These are phyloP conservation scores for Boletus rex-veris DNA, from an alignment of 768 basidiomycete genomes.

Conservation along the genomic window DNA sequence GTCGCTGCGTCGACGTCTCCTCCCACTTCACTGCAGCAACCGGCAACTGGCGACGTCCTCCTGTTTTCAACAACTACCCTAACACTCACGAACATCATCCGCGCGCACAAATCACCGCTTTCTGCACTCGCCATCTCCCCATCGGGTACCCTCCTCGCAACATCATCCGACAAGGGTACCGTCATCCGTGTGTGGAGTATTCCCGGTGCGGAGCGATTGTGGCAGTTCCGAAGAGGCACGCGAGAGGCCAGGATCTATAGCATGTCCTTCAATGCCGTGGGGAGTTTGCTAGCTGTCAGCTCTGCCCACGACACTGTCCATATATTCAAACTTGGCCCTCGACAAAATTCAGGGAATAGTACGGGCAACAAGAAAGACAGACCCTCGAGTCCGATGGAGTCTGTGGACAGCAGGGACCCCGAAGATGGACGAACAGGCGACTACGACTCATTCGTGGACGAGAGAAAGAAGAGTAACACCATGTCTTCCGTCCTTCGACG, in stretches of 20 bases:
- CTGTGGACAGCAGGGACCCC: conserved; percentile 61
- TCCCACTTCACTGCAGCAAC: conserved; percentile 42
- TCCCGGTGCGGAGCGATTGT: conserved; percentile 88
- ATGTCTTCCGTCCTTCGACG: conserved; percentile 64
- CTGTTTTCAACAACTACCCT: conserved; percentile 92
- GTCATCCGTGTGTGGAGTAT: conserved; percentile 94
- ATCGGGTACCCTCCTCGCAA: conserved; percentile 86
- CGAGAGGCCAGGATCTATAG: conserved; percentile 83
- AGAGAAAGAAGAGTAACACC: conserved; percentile 57
- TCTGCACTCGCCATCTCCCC: conserved; percentile 84
- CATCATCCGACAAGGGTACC: conserved; percentile 92
- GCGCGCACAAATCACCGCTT: conserved; percentile 94
- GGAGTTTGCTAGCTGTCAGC: conserved; percentile 83
- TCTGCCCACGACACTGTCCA: conserved; percentile 95
- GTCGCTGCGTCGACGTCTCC: conserved; percentile 38
- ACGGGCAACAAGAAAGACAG: conserved; percentile 24
- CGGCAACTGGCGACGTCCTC: conserved; percentile 76
- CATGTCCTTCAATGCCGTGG: conserved; percentile 80
- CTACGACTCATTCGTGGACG: conserved; percentile 83
- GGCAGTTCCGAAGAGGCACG: conserved; percentile 92
- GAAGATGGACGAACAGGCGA: conserved; percentile 57
- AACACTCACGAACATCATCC: conserved; percentile 91
- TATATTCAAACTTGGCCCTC: conserved; percentile 80
- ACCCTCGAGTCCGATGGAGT: conserved; percentile 60
- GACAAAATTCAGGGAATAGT: conserved; percentile 22